Base-by-base conservation (phyloP, 495 filamentous ascomycete genomes). In the Tetracladium marchalianum region DNA sequence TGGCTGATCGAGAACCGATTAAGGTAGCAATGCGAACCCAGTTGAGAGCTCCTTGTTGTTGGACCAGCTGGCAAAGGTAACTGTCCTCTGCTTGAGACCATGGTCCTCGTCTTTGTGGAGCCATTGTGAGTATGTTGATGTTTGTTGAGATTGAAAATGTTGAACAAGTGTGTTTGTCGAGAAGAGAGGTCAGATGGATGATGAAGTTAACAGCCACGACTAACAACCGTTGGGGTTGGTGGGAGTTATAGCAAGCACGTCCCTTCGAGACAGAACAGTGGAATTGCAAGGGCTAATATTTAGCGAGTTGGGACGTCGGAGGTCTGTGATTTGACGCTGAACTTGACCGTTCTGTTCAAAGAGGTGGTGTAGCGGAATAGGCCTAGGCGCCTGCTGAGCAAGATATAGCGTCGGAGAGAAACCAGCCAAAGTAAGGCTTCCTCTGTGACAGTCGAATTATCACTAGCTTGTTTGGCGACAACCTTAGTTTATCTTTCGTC, bases 11-110 rank as follows among this genome's bases (percentile, higher is more conserved):
- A 22, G 83, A 78, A 48, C 76, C 71, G 60, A 96, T 81, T 40
- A 78, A 70, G 34, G 80, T 70, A 11, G 89, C 81, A 58, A 98
- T 93, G 52, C 81, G 75, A 9, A 95, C 89, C 92, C 92, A 98
- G 73, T 95, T 93, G 59, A 85, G 73, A 15, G 87, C 76, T 38
- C 88, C 89, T 63, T 86, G 80, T 47, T 71, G 70, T 22, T 81
- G 72, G 40, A 95, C 87, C 19, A 95, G 73, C 43, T 75, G 67
- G 34, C 87, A 65, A 7, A 97, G 77, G 43, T 75, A 65, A 31
- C 71, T 63, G 57, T 96, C 90, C 64, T 97, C 90, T 31, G 74
- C 69, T 49, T 81, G 78, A 31, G 87, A 84, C 90, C 90, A 97
- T 35, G 90, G 90, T 39, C 90, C 90, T 65, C 87, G 76, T 60